Base-by-base conservation (phyloP, 2,329 filamentous ascomycete genomes). In the Fusarium equiseti region DNA sequence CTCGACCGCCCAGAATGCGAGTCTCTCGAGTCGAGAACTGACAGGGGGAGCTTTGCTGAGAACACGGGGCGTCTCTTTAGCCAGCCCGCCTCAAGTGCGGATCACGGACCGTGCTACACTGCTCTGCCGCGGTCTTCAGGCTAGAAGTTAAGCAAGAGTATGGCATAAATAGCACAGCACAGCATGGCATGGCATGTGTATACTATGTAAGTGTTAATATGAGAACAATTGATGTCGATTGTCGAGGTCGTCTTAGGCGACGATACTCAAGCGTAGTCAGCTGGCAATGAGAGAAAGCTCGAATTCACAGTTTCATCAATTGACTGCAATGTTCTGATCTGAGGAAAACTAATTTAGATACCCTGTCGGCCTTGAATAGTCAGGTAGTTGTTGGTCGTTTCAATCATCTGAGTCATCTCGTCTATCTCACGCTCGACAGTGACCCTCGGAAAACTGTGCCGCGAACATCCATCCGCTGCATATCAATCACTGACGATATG, bases 361-460 rank as follows among this genome's bases (percentile, higher is more conserved):
- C 24, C 35, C 27, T 52, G 35, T 26, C 49, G 26, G 18, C 18
- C 24, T 40, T 27, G 24, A 16, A 26, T n/a, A 29, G 18, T 29
- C 18, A 48, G 45, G 26, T 26, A 42, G 42, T 58, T 44, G 45
- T 59, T 50, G 51, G 68, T 58, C 38, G 55, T 57, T 60, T 64
- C 44, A 64, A 50, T 27, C 59, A 56, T 74, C 70, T 72, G 63
- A 72, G 69, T 70, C 64, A 70, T 65, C 64, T 73, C 68, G 68
- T 73, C 61, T 72, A 71, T 74, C 73, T 64, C 60, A 66, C 52
- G 59, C 63, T 65, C 70, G 68, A 69, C 43, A 73, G 62, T 40
- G 54, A 48, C 27, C 31, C 26, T 61, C 29, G 52, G 22, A 22
- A 66, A 29, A 55, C 66, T 60, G 66, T 72, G 63, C 63, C 68